Base-by-base conservation (phyloP, 179 eudicot genomes). In the Heliamphora pulchella region DNA sequence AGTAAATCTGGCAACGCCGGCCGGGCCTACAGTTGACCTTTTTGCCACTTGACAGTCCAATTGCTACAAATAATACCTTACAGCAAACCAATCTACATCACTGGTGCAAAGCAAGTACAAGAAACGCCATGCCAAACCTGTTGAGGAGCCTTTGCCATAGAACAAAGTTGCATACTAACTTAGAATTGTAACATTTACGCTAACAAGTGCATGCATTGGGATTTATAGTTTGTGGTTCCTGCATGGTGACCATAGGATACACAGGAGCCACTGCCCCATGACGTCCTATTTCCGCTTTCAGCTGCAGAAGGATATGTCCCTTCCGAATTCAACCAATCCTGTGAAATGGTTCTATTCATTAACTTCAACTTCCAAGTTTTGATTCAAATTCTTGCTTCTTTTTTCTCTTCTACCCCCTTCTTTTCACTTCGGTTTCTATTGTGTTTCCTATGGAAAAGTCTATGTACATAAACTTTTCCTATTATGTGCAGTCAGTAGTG, bases 41-140 rank as follows among this genome's bases (percentile, higher is more conserved):
- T 31, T 31, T 31, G 31, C 31, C 31, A 31, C 31, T 31, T 31
- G 31, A 31, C 31, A 31, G 31, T 31, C 31, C 31, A 31, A 31
- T 31, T 31, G 31, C 31, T 31, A 31, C 31, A 31, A 31, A 31
- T 31, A 31, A 31, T 31, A 31, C 31, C 31, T 31, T 31, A 31
- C 31, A 31, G 31, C 31, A 31, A 31, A 31, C 31, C 31, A 31
- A 31, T 31, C 31, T 31, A 31, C 31, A 31, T 31, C 31, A 31
- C 81, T 94, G 80, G 89, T 55, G 4, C 76, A 88, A 48, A 85
- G 81, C 83, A 91, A 90, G 83, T 88, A 87, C 81, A 77, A 80
- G 76, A 86, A 85, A 76, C 87, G 74, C 73, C 39, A 84, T 69
- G 75, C 82, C 47, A 77, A 74, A 39, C n/a, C 67, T 22, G 69